phyloP scores from a whole-genome alignment of 495 filamentous ascomycete genomes.

The Neurospora sp. region DNA sequence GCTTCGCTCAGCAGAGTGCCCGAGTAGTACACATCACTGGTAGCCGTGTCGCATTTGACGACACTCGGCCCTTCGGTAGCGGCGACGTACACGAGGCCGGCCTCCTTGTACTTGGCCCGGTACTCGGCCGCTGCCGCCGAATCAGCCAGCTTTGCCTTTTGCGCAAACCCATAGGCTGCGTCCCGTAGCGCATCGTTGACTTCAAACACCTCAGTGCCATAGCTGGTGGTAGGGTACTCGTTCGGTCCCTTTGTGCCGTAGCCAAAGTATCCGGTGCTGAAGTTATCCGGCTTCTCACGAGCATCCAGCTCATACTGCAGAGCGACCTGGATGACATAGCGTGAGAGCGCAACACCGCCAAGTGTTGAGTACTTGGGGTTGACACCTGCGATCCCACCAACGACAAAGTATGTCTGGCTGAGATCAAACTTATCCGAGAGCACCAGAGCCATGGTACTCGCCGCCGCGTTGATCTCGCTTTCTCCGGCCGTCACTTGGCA shows the following conservation, averaged over 20 bases:
- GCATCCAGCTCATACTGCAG: constrained; percentile 67
- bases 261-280: constrained; percentile 56
- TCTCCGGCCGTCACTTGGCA: constrained; percentile 52
- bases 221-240: constrained; percentile 53
- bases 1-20: constrained; percentile 50
- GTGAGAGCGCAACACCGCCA: constrained; percentile 53
- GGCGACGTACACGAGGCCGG: constrained; percentile 35
- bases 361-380: constrained; percentile 57
- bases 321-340: constrained; percentile 60
- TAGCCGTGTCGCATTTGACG: constrained; percentile 57
- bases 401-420: constrained; percentile 55
- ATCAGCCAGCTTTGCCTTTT: constrained; percentile 46
- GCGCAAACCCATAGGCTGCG: constrained; percentile 46
- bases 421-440: constrained; percentile 56
- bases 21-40: constrained; percentile 63
- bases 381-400: constrained; percentile 63
- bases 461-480: constrained; percentile 65
- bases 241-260: constrained; percentile 43
- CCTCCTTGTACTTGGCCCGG: constrained; percentile 42
- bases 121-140: constrained; percentile 43
- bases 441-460: constrained; percentile 47
- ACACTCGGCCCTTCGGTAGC: constrained; percentile 46
- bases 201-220: constrained; percentile 73
- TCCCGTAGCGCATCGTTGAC: constrained; percentile 52
- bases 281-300: constrained; percentile 57